A percentile compares a stretch with the other conserved stretches of the same genome.
phyloP scores from a whole-genome alignment of 2,329 filamentous ascomycete species.

The Cladosporium oxysporum region DNA sequence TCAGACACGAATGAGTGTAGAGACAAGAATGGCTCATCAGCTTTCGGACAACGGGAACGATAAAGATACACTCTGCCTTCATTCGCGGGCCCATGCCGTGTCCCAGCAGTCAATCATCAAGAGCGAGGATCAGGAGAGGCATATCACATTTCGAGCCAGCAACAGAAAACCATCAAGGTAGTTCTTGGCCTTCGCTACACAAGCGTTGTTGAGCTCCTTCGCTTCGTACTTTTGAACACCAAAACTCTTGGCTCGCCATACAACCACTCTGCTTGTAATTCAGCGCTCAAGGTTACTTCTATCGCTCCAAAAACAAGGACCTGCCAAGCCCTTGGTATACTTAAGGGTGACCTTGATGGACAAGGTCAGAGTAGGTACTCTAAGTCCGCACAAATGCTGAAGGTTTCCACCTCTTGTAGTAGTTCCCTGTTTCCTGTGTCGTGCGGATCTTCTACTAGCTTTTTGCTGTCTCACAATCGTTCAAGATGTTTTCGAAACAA shows the following conservation, averaged over 20 bases:
- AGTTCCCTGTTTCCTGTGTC: neutral
- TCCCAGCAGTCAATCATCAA: neutral
- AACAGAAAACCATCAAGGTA: slow-evolving; percentile 13
- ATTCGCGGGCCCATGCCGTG: neutral
- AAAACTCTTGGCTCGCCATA: slow-evolving; percentile 12
- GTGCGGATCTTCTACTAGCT: neutral
- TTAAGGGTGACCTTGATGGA: slow-evolving; percentile 9
- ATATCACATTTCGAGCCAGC: neutral
- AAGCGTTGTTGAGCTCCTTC: slow-evolving; percentile 15
- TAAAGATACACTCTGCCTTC: neutral
- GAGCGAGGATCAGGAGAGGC: neutral
- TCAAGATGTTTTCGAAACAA: slow-evolving; percentile 2
- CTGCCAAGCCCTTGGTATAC: slow-evolving; percentile 13
- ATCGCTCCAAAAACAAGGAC: neutral
- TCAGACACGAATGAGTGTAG: neutral
- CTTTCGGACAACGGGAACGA: neutral
- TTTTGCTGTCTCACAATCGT: neutral
- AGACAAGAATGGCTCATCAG: neutral
- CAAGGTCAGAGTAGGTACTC: neutral
- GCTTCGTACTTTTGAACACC: neutral
- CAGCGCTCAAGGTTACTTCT: neutral
- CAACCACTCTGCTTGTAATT: neutral
- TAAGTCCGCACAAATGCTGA: neutral
- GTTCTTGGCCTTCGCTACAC: slow-evolving; percentile 10
- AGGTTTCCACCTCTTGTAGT: neutral